A percentile compares a stretch with the other conserved stretches of the same genome.
Conservation (phyloP, 2,329 filamentous ascomycete species). For the Pseudonectria foliicola region DNA sequence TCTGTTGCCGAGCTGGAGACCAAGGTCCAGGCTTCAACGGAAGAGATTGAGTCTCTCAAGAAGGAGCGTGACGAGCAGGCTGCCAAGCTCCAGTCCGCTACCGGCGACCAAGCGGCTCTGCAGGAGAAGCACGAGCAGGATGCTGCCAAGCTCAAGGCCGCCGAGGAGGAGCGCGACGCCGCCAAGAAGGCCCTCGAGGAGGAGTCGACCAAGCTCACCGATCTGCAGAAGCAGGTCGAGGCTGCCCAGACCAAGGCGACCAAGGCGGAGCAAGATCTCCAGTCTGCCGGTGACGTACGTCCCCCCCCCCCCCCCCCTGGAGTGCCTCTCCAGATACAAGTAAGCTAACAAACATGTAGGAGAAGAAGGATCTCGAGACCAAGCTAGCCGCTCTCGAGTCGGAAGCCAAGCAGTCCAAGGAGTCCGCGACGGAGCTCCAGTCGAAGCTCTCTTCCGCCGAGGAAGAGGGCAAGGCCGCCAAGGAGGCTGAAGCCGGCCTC, state of each 20-base stretch:
- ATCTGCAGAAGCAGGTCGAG: constrained; percentile 25
- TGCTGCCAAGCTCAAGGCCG: constrained; percentile 19
- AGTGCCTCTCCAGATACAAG: no score
- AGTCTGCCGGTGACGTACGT: constrained; percentile 25
- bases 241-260: constrained; percentile 30
- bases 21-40: constrained; percentile 18
- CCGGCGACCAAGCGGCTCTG: constrained; percentile 9
- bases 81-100: constrained; percentile 14
- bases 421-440: constrained; percentile 3
- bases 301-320: background rate
- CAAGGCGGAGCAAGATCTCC: constrained; percentile 31
- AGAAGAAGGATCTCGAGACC: constrained; percentile 12
- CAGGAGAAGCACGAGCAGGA: constrained; percentile 16
- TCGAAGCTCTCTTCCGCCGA: constrained; percentile 1
- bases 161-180: constrained; percentile 20
- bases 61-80: constrained; percentile 15
- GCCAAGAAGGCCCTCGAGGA: constrained; percentile 26
- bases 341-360: constrained; percentile 13
- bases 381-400: constrained; percentile 3
- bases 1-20: constrained; percentile 11
- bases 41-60: constrained; percentile 15
- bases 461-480: constrained; percentile 1
- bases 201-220: constrained; percentile 21
- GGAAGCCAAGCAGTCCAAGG: constrained; percentile 1
- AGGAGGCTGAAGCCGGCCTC: constrained; percentile 4